These are phyloP conservation scores for Triticum monococcum DNA, from an alignment of 176 grass and related monocot species.

Conservation along the genomic window DNA sequence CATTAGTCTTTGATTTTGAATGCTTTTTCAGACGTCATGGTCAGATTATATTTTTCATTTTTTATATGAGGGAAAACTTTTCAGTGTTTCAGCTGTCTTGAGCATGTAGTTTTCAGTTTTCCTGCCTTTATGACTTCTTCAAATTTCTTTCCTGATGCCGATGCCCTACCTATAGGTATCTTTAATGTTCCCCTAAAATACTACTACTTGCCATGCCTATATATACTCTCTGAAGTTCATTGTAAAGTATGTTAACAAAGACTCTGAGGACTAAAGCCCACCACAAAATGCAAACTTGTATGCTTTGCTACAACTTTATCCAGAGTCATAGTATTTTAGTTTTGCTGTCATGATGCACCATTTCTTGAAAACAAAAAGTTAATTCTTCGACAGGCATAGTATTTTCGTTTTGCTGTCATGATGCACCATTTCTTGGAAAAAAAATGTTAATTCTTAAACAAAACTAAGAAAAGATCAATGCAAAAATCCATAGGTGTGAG, in stretches of 20 bases:
- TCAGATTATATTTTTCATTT: not conserved
- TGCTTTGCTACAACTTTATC: not conserved
- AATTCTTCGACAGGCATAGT: not conserved
- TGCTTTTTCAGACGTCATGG: not conserved
- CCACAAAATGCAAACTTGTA: not conserved
- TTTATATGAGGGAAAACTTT: too few species aligned
- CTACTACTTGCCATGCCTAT: not conserved
- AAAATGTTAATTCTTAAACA: not conserved
- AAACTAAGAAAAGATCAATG: not conserved
- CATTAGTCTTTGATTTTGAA: slow-evolving; percentile 9
- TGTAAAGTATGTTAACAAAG: not conserved
- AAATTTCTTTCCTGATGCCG: slow-evolving; percentile 27
- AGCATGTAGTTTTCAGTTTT: not conserved
- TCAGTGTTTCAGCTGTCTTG: not conserved
- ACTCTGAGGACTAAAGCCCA: not conserved
- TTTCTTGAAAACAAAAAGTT: too few species aligned
- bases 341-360: not conserved
- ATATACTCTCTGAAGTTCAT: not conserved
- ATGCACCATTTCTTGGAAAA: not conserved
- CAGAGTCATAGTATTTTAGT: not conserved
- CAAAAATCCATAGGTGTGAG: not conserved
- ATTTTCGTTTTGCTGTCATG: not conserved
- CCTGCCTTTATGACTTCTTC: slow-evolving; percentile 26
- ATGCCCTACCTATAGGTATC: slow-evolving; percentile 2
- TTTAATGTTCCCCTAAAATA: not conserved